These are phyloP conservation scores for Aspergillaceae sp. DNA, from an alignment of 2,329 filamentous ascomycete species.

Conservation along the genomic window DNA sequence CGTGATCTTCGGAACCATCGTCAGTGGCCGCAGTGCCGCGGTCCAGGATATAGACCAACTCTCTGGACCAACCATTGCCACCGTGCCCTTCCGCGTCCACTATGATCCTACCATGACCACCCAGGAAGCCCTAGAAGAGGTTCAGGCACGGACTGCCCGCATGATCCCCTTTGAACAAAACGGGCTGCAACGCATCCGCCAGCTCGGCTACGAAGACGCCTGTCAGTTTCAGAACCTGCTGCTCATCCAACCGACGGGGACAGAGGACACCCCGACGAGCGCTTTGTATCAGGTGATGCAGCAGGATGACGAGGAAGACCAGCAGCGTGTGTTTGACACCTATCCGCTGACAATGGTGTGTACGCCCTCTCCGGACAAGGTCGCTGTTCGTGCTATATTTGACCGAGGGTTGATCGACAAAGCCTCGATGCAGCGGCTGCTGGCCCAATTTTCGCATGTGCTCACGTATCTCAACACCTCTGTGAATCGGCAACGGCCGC, in stretches of 20 bases:
- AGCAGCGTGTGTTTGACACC: background rate
- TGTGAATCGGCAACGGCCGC: background rate
- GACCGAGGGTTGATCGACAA: background rate
- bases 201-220: conserved; percentile 38
- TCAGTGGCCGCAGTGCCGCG: conserved; percentile 32
- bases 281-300: background rate
- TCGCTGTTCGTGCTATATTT: background rate
- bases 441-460: too few species aligned
- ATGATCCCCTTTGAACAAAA: conserved; percentile 55
- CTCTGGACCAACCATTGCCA: conserved; percentile 33
- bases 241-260: conserved; percentile 20
- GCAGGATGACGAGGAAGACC: background rate
- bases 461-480: background rate
- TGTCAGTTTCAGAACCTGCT: conserved; percentile 35
- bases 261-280: background rate
- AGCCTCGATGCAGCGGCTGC: too few species aligned
- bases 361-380: background rate
- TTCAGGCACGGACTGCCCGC: background rate
- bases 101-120: conserved; percentile 9
- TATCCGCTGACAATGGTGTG: background rate
- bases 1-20: conserved; percentile 33
- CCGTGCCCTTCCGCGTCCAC: conserved; percentile 29
- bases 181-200: conserved; percentile 39
- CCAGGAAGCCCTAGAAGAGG: background rate
- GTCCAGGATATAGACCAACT: conserved; percentile 31